Percentiles rank a stretch among this genome's conserved stretches.
Conservation (phyloP, 805 yeast species). For the Hanseniaspora clermontiae region DNA sequence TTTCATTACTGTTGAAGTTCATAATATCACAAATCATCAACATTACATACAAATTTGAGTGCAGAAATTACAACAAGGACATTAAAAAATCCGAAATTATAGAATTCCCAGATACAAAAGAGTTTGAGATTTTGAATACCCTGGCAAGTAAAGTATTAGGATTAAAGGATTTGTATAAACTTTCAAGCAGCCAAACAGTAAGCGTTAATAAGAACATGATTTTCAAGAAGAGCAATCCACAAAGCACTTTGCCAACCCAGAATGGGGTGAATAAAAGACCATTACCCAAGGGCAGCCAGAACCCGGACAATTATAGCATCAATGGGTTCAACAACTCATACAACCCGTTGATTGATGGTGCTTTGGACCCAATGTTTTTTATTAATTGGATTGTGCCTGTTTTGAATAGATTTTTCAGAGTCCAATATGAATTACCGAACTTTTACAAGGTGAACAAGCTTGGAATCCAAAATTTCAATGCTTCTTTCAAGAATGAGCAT, state of each 20-base stretch:
- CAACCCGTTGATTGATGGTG: background rate
- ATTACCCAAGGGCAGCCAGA: background rate
- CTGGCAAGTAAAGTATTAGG: background rate
- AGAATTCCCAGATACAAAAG: constrained; percentile 3
- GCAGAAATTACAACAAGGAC: background rate
- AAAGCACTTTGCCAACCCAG: background rate
- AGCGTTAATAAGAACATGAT: background rate
- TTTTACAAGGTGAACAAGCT: background rate
- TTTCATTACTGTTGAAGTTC: constrained; percentile 5
- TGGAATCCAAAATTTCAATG: background rate
- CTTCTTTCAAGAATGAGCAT: background rate
- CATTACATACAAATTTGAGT: background rate
- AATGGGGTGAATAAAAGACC: background rate
- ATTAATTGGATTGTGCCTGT: constrained; percentile 10
- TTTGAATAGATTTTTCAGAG: constrained; percentile 4
- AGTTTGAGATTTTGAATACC: background rate
- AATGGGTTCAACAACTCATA: background rate
- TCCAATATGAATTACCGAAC: background rate
- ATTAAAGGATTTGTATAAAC: background rate
- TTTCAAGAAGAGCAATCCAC: background rate
- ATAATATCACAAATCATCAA: constrained; percentile 5
- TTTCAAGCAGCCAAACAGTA: background rate
- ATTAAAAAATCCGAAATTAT: background rate
- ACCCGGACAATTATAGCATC: background rate
- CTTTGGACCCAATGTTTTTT: background rate